Evolutionary conservation across 2,329 filamentous ascomycete species (phyloP), one percentile per base, ranked within the genome.

Genomic region (Cladosporium phlei): DNA sequence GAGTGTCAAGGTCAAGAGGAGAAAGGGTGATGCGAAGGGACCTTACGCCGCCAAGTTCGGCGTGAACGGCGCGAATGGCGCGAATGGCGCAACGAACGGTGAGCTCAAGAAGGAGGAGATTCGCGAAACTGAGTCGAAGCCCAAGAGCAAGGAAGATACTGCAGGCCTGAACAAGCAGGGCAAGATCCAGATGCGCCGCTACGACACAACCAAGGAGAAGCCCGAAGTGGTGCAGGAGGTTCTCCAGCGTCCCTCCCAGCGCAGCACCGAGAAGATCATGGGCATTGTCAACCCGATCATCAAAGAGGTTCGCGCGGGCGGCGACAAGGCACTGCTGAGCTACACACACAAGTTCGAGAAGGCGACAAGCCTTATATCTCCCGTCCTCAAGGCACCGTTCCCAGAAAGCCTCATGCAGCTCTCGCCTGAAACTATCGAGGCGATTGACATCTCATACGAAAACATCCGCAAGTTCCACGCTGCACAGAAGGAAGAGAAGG

Each of bases 301-400:
- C 61, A 82, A 91, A 48, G 86, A 90, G 38, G 85, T 98, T 46
- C 86, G 83, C 47, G 76, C 80, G 33, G 81, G 86, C 25, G 93
- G 93, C 44, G 93, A 98, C 68, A 85, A 85, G 59, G 90, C 88
- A 3, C 76, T 98, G 19, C 77, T 98, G 34, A 85, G 86, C 40
- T 97, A 95, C 68, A 97, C 93, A 1, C 90, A 96, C 77, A 95
- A 94, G 67, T 98, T 98, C 58, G 93, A 98, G 65, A 95, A 91
- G 71, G 93, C 91, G 1, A 95, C 88, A 1, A 91, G 87, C 2
- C 74, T 98, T 50, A 93, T 81, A 11, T 91, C 89, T 1, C 88
- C 91, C 0, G 89, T 98, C 11, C 75, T 98, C 53, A 85, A 82
- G 60, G 91, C 93, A 1, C 93, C 93, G 0, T 98, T 95, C 73